Percentiles rank a stretch among this genome's conserved stretches.
Evolutionary conservation across 768 basidiomycete genomes (phyloP).

Genomic region (Kwoniella dendrophila): DNA sequence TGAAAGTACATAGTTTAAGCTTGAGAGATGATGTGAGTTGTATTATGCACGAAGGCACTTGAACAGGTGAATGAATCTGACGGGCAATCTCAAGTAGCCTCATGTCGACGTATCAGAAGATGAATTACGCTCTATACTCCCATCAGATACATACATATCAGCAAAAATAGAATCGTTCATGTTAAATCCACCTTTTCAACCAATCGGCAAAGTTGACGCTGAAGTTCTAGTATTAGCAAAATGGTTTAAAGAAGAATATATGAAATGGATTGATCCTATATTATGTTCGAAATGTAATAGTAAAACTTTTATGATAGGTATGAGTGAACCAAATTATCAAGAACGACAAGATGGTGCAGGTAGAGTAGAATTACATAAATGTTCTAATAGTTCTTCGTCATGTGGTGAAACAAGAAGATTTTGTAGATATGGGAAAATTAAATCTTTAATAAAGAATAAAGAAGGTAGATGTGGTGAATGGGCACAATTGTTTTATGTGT

Average conservation of each 20-base stretch:
- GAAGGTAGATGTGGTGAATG: conserved; percentile 57
- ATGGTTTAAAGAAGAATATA: conserved; percentile 58
- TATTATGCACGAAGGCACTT: not conserved
- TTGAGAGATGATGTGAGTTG: conserved; percentile 26
- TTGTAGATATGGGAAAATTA: conserved; percentile 54
- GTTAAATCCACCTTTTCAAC: conserved; percentile 28
- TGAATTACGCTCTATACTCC: conserved; percentile 8
- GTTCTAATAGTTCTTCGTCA: conserved; percentile 33
- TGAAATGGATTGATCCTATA: conserved; percentile 59
- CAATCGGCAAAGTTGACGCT: conserved; percentile 49
- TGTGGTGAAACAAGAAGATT: conserved; percentile 52
- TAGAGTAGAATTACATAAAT: conserved; percentile 56
- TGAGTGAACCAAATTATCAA: conserved; percentile 39
- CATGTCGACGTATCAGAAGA: not conserved
- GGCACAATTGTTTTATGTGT: conserved; percentile 58
- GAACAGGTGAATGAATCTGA: conserved; percentile 1
- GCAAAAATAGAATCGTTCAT: not conserved
- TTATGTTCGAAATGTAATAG: conserved; percentile 53
- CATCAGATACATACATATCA: not conserved
- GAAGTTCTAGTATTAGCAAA: conserved; percentile 53
- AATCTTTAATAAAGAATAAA: conserved; percentile 51
- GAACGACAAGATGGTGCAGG: conserved; percentile 54
- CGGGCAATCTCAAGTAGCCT: conserved; percentile 3
- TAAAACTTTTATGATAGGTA: conserved; percentile 31
- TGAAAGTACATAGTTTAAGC: conserved; percentile 24